phyloP scores from a whole-genome alignment of 2,329 filamentous ascomycete species.

The Verticillium alfalfae region DNA sequence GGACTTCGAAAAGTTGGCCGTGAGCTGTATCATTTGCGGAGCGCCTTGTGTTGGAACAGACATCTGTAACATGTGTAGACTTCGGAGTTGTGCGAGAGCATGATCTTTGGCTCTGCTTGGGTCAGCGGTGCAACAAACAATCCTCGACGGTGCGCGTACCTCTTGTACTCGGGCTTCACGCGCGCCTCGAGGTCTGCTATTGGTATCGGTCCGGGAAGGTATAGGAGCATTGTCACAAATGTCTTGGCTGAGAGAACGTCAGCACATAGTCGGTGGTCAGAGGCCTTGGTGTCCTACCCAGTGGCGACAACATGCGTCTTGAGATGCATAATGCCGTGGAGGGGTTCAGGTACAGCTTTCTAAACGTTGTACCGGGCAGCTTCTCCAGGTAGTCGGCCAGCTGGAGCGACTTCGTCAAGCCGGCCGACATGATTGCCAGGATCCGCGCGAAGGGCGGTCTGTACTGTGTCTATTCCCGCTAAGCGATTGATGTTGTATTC shows the following conservation, averaged over 20 bases:
- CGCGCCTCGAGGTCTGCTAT: slow-evolving; percentile 79
- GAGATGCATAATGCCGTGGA: slow-evolving; percentile 95
- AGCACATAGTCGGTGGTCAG: neutral
- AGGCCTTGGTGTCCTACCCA: slow-evolving; percentile 50
- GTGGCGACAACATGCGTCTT: slow-evolving; percentile 88
- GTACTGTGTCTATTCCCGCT: slow-evolving; percentile 2
- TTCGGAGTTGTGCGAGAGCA: slow-evolving; percentile 72
- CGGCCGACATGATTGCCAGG: slow-evolving; percentile 36
- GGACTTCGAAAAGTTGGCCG: slow-evolving; percentile 75
- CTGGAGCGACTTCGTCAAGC: slow-evolving; percentile 44
- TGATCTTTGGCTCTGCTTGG: slow-evolving; percentile 69
- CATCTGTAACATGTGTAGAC: slow-evolving; percentile 79
- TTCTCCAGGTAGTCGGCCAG: slow-evolving; percentile 89
- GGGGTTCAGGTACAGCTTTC: slow-evolving; percentile 89
- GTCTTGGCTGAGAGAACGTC: slow-evolving; percentile 65
- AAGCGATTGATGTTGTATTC: neutral
- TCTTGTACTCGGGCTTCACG: slow-evolving; percentile 62
- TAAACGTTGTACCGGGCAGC: slow-evolving; percentile 83
- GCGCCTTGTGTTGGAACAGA: slow-evolving; percentile 54
- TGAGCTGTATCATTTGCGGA: slow-evolving; percentile 68
- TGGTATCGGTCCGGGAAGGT: slow-evolving; percentile 75
- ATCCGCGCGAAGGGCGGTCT: neutral
- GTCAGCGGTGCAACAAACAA: slow-evolving; percentile 4
- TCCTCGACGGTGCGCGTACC: slow-evolving; percentile 12
- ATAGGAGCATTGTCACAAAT: slow-evolving; percentile 92